phyloP scores from a whole-genome alignment of 306 rosid genomes.

The Medicago lupulina region DNA sequence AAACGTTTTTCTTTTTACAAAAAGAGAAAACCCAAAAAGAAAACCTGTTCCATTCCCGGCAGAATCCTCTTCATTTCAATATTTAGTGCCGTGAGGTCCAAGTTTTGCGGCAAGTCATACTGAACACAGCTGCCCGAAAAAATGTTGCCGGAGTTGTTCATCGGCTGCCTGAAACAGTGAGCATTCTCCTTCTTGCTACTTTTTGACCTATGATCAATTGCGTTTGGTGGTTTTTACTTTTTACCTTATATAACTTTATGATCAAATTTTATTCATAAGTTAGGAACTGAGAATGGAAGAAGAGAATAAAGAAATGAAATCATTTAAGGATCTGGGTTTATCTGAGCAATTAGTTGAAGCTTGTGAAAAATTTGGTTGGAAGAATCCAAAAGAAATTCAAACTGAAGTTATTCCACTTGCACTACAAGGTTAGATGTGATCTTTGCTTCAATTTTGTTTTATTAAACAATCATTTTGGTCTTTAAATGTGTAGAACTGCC shows the following conservation, averaged over 20 bases:
- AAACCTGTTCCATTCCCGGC: no score
- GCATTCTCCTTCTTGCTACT: neutral
- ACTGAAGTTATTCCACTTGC: conserved; percentile 75
- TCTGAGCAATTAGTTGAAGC: conserved; percentile 63
- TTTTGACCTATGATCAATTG: neutral
- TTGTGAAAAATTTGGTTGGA: conserved; percentile 74
- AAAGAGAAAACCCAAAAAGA: no score
- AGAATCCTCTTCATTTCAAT: no score
- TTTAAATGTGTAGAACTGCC: neutral
- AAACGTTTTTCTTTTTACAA: no score
- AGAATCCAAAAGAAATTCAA: conserved; percentile 67
- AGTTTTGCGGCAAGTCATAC: neutral
- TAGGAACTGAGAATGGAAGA: conserved; percentile 54
- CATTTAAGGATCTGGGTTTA: conserved; percentile 70
- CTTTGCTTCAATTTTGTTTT: neutral
- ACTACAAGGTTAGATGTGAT: conserved; percentile 50
- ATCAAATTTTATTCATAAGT: conserved; percentile 36
- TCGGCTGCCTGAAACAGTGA: neutral
- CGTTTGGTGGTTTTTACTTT: neutral
- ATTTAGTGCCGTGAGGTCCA: neutral
- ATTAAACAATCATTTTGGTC: neutral
- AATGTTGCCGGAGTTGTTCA: neutral
- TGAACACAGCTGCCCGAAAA: neutral
- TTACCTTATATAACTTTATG: neutral
- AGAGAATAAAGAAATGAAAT: conserved; percentile 47